Evolutionary conservation across 2,329 filamentous ascomycete species (phyloP).

Genomic region (Claviceps sp.): DNA sequence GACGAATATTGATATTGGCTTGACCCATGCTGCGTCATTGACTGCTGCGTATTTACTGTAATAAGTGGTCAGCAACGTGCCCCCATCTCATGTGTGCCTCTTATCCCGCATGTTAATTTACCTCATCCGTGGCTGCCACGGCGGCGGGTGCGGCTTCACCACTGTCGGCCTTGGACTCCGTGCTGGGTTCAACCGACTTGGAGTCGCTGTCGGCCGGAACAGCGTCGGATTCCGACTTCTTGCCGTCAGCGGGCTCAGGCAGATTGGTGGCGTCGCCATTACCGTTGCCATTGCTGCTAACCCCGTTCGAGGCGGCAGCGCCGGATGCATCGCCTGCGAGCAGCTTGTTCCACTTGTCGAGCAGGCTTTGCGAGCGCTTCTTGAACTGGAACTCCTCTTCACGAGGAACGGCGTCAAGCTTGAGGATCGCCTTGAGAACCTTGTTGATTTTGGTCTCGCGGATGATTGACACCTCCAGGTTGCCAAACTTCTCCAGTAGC

Average conservation of each 20-base stretch:
- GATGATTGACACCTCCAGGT: constrained; percentile 83
- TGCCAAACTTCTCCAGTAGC: constrained; percentile 65
- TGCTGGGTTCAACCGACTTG: constrained; percentile 4
- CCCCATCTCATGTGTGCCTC: background rate
- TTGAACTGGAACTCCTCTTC: constrained; percentile 89
- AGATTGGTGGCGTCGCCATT: background rate
- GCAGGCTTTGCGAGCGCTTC: constrained; percentile 60
- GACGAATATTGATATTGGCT: too few relatives aligned
- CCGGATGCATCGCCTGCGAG: constrained; percentile 45
- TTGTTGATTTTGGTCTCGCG: constrained; percentile 95
- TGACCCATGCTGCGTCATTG: too few relatives aligned
- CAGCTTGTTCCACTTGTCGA: constrained; percentile 82
- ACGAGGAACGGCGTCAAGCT: constrained; percentile 70
- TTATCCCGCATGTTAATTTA: constrained; percentile 6
- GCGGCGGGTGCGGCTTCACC: constrained; percentile 6
- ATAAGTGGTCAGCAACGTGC: background rate
- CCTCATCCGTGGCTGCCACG: constrained; percentile 19
- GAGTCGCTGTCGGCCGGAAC: constrained; percentile 20
- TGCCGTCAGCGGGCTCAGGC: constrained; percentile 4
- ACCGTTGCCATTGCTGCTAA: constrained; percentile 29
- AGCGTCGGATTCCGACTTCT: constrained; percentile 23
- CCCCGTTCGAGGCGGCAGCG: constrained; percentile 25
- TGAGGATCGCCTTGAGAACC: constrained; percentile 87
- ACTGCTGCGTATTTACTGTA: background rate
- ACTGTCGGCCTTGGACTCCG: constrained; percentile 7